Conservation (phyloP, 768 basidiomycete species). For the Fomitopsis pulvina region DNA sequence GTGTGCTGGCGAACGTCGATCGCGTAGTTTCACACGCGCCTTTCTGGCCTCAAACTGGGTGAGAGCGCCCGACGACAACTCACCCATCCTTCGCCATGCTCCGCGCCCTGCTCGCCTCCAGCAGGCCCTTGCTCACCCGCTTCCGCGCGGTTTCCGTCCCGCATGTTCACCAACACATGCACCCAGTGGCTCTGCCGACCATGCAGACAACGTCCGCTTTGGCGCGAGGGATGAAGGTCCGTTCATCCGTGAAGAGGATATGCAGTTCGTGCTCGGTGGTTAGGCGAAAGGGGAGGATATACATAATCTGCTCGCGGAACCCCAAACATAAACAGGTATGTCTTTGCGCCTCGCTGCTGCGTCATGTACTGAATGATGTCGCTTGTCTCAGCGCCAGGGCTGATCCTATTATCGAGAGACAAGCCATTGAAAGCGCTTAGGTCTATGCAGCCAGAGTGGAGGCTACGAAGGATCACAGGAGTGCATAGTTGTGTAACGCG, state of each 20-base stretch:
- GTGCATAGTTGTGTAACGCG: not conserved
- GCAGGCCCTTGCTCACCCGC: conserved; percentile 54
- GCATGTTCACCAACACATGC: conserved; percentile 18
- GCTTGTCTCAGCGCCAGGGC: conserved; percentile 20
- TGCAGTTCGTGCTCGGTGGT: conserved; percentile 93
- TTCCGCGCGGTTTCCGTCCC: conserved; percentile 28
- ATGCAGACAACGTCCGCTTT: conserved; percentile 28
- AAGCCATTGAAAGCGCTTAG: not conserved
- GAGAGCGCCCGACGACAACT: not conserved
- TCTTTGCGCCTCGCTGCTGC: not conserved
- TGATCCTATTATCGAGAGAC: conserved; percentile 5
- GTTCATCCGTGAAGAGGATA: conserved; percentile 89
- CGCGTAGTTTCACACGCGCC: not conserved
- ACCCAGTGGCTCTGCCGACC: conserved; percentile 22
- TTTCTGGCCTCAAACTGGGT: not conserved
- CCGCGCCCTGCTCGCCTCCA: conserved; percentile 56
- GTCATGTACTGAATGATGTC: not conserved
- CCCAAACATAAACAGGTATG: conserved; percentile 96
- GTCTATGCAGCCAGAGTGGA: not conserved
- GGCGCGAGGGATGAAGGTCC: conserved; percentile 90
- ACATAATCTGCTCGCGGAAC: conserved; percentile 89
- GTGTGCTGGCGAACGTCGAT: not conserved
- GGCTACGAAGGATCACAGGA: not conserved
- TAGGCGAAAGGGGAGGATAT: conserved; percentile 82
- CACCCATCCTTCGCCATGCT: conserved; percentile 38